Base-by-base conservation (phyloP, 176 grass and related monocot genomes). In the Paspalum notatum region DNA sequence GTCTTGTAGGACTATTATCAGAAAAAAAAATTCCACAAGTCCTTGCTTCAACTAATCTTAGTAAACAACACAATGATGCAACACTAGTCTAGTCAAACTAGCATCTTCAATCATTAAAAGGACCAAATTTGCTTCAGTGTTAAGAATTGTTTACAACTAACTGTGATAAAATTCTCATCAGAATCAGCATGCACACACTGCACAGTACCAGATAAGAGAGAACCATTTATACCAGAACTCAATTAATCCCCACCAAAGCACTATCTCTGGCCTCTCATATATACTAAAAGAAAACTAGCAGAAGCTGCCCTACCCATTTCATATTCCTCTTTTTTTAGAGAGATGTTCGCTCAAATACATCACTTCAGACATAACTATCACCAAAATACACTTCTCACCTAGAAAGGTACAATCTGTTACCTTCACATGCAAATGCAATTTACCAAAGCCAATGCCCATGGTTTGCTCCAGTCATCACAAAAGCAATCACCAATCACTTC, bases 11-110 rank as follows among this genome's bases (percentile, higher is more conserved):
- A 32, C 2, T 32, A 9, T 39, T 42, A n/a, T 27, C 40, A 47
- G n/a, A n/a, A n/a, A 63, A 70, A 11, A 85, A 42, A n/a, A 46
- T 12, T 8, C 9, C 51, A 49, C 24, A 68, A 18, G 45, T 60
- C 65, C 38, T 77, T 22, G 14, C 25, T 40, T 72, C 5, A 82
- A 49, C 18, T 46, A 82, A 62, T n/a, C 54, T 45, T 72, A 62
- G 2, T 22, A 72, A 72, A 51, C 16, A 48, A 32, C 39, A 46
- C 1, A 16, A 17, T 37, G 13, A 22, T 45, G 27, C 25, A 40
- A 15, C 9, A 50, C 15, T 41, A 37, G 24, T 45, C 46, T 44
- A 72, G 32, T 62, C 4, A 51, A 32, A 17, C 0, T 16, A 43
- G 69, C 11, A 68, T 21, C 3, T 41, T 4, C 0, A 7, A 38